Evolutionary conservation across 768 basidiomycete genomes (phyloP).

Genomic region (Jaapia argillacea): DNA sequence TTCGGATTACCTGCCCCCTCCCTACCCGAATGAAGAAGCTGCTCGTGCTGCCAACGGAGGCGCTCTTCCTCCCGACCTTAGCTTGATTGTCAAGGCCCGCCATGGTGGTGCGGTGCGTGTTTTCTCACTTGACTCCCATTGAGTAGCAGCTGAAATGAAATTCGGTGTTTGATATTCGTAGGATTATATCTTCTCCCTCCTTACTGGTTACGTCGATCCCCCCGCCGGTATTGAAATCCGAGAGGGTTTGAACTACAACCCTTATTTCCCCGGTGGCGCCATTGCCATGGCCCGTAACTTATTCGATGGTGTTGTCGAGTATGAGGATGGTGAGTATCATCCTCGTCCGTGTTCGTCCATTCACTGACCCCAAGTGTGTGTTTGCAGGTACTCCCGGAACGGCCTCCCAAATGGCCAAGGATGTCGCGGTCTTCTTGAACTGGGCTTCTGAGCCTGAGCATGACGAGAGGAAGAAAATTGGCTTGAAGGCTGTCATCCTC

Average conservation of each 20-base stretch:
- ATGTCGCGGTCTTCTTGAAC: constrained; percentile 88
- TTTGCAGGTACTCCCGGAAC: constrained; percentile 84
- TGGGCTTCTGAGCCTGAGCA: constrained; percentile 99
- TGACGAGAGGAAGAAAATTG: constrained; percentile 95
- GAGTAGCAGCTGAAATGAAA: too few relatives aligned
- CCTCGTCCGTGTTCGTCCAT: not conserved
- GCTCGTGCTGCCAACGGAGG: constrained; percentile 90
- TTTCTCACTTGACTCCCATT: not conserved
- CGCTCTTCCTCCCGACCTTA: constrained; percentile 94
- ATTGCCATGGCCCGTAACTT: constrained; percentile 97
- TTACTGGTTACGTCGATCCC: constrained; percentile 95
- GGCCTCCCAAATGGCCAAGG: constrained; percentile 98
- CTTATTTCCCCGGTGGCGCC: constrained; percentile 97
- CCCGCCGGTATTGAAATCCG: constrained; percentile 92
- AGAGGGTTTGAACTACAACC: constrained; percentile 98
- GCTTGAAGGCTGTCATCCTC: constrained; percentile 91
- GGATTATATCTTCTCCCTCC: constrained; percentile 96
- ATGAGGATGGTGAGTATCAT: constrained; percentile 67
- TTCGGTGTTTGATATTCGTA: too few relatives aligned
- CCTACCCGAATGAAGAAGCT: constrained; percentile 97
- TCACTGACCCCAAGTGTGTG: not conserved
- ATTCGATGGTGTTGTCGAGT: constrained; percentile 95
- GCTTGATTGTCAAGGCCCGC: constrained; percentile 95
- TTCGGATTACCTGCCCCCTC: constrained; percentile 89
- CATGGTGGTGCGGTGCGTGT: constrained; percentile 86